Evolutionary conservation across 2,329 filamentous ascomycete genomes (phyloP), one percentile per base, ranked within the genome.

Genomic region (Nemania sp.): DNA sequence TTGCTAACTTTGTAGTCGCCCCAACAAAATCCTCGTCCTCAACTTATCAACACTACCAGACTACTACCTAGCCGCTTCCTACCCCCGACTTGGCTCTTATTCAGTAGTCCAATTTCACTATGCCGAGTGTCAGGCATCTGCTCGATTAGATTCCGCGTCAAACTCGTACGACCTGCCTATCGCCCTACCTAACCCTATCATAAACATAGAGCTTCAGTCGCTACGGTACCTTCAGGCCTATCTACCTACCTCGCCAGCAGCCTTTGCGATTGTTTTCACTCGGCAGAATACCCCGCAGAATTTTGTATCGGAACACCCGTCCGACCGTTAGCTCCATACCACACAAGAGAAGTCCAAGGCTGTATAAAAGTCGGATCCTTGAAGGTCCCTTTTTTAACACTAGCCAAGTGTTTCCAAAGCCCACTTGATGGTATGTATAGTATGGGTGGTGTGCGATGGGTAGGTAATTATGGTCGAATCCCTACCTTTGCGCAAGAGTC

Each of bases 401-500:
- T 43, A 15, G 6, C 6, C 15, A 43, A 15, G 38, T 15, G 18
- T 18, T 43, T 43, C 38, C 38, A 18, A 18, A 13, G 2, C 38
- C 8, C 38, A 5, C 18, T 43, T 15, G 18, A 13, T 35, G 32
- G 11, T 5, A 6, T 35, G 5, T 5, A 11, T 35, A 35, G 32
- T 6, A 35, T 6, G 5, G 32, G 32, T 35, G 11, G 32, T 35
- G 32, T 11, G 6, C 32, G 6, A 5, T 11, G 18, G 38, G 15
- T 5, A 43, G 38, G 18, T 43, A 43, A 43, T 6, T 15, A 43
- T 5, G 38, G 18, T 15, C 11, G 11, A 5, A 53, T 57, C 43
- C 20, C 35, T 11, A 56, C 18, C 41, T 55, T 22, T 47, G 18
- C 32, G 45, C 43, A 5, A 45, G 47, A 62, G 22, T 62, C 22